Conservation (phyloP, 2,329 filamentous ascomycete genomes). For the Fusarium decemcellulare region DNA sequence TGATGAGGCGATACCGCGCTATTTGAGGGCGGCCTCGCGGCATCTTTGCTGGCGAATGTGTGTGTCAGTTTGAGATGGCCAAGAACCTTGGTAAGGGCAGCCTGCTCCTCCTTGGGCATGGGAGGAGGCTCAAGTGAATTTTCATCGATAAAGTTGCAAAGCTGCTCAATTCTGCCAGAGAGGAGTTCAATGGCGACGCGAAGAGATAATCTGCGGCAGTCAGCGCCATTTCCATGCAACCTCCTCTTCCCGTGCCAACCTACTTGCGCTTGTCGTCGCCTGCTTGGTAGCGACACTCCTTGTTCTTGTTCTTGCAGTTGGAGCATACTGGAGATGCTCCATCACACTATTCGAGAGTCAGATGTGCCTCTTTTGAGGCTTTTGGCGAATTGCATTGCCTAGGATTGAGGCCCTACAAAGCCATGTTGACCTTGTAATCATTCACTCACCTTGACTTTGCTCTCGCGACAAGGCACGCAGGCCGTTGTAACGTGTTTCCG, state of each 20-base stretch:
- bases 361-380: neutral
- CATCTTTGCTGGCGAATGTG: slow-evolving; percentile 30
- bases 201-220: slow-evolving; percentile 20
- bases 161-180: slow-evolving; percentile 30
- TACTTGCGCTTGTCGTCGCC: slow-evolving; percentile 40
- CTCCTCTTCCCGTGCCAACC: neutral
- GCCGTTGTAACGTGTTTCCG: slow-evolving; percentile 60
- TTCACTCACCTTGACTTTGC: slow-evolving; percentile 57
- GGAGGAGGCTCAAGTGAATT: slow-evolving; percentile 55
- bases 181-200: slow-evolving; percentile 35
- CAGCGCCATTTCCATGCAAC: neutral
- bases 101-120: slow-evolving; percentile 48
- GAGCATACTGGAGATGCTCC: slow-evolving; percentile 32
- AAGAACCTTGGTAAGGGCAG: slow-evolving; percentile 29
- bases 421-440: neutral
- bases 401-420: neutral
- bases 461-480: slow-evolving; percentile 60
- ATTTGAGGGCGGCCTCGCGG: slow-evolving; percentile 10
- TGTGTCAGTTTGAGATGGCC: slow-evolving; percentile 30
- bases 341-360: slow-evolving; percentile 25
- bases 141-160: slow-evolving; percentile 55
- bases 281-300: slow-evolving; percentile 35
- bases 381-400: neutral
- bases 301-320: slow-evolving; percentile 37
- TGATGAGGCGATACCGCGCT: slow-evolving; percentile 3